phyloP scores from a whole-genome alignment of 108 stramenopile genomes.

The Chaetoceros muelleri region DNA sequence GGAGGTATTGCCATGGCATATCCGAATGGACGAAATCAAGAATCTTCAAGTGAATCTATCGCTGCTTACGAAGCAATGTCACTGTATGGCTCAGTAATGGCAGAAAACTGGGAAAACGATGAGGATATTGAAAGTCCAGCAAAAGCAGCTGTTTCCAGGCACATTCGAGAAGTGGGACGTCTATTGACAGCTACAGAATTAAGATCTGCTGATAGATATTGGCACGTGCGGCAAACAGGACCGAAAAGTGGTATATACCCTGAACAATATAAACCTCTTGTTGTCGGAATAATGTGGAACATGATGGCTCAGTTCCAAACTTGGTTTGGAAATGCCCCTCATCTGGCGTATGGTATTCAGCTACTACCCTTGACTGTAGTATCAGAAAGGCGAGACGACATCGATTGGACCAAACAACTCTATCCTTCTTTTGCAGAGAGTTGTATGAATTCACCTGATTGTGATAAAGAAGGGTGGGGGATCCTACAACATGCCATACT shows the following conservation, averaged over 20 bases:
- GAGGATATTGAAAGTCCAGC: constrained; percentile 17
- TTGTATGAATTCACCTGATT: constrained; percentile 39
- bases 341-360: constrained; percentile 73
- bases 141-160: constrained; percentile 26
- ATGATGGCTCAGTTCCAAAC: constrained; percentile 61
- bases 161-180: constrained; percentile 52
- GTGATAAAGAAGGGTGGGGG: constrained; percentile 51
- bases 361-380: constrained; percentile 79
- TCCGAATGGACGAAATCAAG: constrained; percentile 91
- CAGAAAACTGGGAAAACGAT: constrained; percentile 19
- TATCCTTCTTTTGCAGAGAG: constrained; percentile 63
- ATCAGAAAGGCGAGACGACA: constrained; percentile 70
- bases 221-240: constrained; percentile 61
- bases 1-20: constrained; percentile 72
- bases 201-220: constrained; percentile 75
- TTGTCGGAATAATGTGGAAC: constrained; percentile 74
- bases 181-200: constrained; percentile 75
- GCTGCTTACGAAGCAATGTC: constrained; percentile 89
- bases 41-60: constrained; percentile 88
- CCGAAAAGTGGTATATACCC: constrained; percentile 36
- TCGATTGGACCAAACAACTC: constrained; percentile 70
- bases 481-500: constrained; percentile 48
- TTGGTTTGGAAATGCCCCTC: constrained; percentile 60
- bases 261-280: constrained; percentile 31
- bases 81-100: constrained; percentile 76